Conservation (phyloP, 2,329 filamentous ascomycete genomes). For the Ophiostoma sp. region DNA sequence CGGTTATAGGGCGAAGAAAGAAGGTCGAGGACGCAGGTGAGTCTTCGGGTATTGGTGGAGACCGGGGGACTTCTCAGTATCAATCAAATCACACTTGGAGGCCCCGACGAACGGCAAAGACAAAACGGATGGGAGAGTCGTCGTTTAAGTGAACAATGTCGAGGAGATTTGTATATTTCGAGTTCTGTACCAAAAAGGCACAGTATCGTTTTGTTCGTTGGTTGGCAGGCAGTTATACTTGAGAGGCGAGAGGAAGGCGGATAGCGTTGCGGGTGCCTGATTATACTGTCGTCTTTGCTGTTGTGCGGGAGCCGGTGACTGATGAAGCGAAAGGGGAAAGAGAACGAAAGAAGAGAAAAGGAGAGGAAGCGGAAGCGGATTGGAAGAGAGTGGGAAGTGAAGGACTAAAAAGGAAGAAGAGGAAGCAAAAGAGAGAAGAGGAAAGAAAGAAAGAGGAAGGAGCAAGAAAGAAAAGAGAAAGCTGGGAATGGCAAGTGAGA, state of each 20-base stretch:
- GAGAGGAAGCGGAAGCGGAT: slow-evolving; percentile 20
- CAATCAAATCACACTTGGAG: slow-evolving; percentile 28
- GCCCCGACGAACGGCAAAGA: slow-evolving; percentile 26
- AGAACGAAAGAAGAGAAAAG: slow-evolving; percentile 37
- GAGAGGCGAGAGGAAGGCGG: background rate
- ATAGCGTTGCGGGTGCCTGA: background rate
- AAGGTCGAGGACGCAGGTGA: background rate
- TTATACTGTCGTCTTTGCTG: slow-evolving; percentile 24
- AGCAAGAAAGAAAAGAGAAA: slow-evolving; percentile 31
- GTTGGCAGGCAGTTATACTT: slow-evolving; percentile 9
- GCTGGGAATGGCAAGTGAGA: slow-evolving; percentile 32
- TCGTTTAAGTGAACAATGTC: slow-evolving; percentile 2
- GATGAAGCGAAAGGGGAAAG: slow-evolving; percentile 36
- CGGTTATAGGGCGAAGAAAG: background rate
- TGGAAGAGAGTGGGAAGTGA: slow-evolving; percentile 30
- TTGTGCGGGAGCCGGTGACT: slow-evolving; percentile 25
- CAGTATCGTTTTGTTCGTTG: background rate
- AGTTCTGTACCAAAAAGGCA: background rate
- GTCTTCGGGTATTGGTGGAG: background rate
- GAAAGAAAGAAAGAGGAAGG: slow-evolving; percentile 33
- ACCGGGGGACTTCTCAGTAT: slow-evolving; percentile 8
- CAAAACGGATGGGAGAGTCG: background rate
- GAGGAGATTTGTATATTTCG: slow-evolving; percentile 14
- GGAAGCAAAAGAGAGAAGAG: slow-evolving; percentile 31
- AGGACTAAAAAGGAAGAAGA: slow-evolving; percentile 34